Base-by-base conservation (phyloP, 225 moss, liverwort and hornwort genomes). In the Thuidium tamariscinum region DNA sequence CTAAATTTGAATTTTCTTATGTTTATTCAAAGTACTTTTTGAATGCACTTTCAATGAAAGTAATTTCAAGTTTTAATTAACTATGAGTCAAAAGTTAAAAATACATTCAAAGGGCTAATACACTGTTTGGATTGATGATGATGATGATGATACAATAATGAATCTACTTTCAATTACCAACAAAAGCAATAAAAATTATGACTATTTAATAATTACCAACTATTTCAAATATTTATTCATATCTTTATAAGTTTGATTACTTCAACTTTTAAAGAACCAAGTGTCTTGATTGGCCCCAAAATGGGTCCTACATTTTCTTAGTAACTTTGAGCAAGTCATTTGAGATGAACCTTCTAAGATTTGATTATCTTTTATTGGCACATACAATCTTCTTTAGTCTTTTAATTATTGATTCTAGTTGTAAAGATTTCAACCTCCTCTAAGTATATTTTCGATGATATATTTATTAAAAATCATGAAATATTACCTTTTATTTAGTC, bases 331-430 rank as follows among this genome's bases (percentile, higher is more conserved):
- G 3, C 12, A 21, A 34, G 13, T 22, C 20, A 32, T 32, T 32
- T 49, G 4, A 12, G 1, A 2, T 0, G 0, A 0, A 32, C 2
- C 49, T 32, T 49, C 5, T 0, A 49, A 13, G 20, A 21, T 21
- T 7, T 51, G 2, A 34, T 13, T 20, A 73, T 4, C 12, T 74
- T 34, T 74, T 21, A 49, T 12, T 8, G 13, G 2, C 0, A 21
- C 1, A 51, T 51, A 21, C 0, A 51, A 22, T 51, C 1, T 34
- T 34, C 7, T 21, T 74, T 0, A 21, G 0, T 2, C 22, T 34
- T 51, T n/a, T n/a, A n/a, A n/a, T n/a, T 1, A 22, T 0, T 34
- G 3, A 51, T 30, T 74, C 2, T 34, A 51, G 11, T 4, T 74
- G 21, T 49, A 20, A 20, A 7, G 3, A 13, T 18, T 32, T 74